These are phyloP conservation scores for Erodium maritimum DNA, from an alignment of 345 rosid genomes.

Conservation along the genomic window DNA sequence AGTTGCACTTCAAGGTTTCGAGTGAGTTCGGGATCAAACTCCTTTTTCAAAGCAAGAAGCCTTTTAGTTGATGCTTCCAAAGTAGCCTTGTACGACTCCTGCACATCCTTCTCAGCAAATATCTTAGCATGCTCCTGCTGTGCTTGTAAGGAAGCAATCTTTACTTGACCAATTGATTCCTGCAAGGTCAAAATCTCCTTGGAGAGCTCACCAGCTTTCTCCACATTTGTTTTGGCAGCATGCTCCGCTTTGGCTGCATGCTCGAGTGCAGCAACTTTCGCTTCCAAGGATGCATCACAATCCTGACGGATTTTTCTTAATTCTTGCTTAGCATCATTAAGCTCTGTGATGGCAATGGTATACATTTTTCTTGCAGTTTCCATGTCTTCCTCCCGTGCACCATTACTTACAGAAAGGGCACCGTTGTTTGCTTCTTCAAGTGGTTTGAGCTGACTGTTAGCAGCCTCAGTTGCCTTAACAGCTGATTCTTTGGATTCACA, in stretches of 20 bases:
- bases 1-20: slow-evolving; percentile 53
- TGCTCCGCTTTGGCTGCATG: slow-evolving; percentile 56
- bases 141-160: slow-evolving; percentile 55
- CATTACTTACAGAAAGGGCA: slow-evolving; percentile 25
- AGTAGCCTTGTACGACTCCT: slow-evolving; percentile 47
- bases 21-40: slow-evolving; percentile 61
- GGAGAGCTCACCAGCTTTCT: slow-evolving; percentile 57
- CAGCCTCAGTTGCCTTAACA: slow-evolving; percentile 50
- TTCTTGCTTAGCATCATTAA: slow-evolving; percentile 72
- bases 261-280: slow-evolving; percentile 44
- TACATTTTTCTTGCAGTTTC: slow-evolving; percentile 53
- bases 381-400: slow-evolving; percentile 38
- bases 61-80: slow-evolving; percentile 57
- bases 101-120: slow-evolving; percentile 59
- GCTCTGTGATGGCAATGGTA: slow-evolving; percentile 40
- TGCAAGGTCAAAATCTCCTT: slow-evolving; percentile 63
- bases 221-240: slow-evolving; percentile 44
- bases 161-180: slow-evolving; percentile 73
- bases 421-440: slow-evolving; percentile 42
- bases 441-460: slow-evolving; percentile 39
- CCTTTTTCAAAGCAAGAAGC: slow-evolving; percentile 41
- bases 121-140: slow-evolving; percentile 63
- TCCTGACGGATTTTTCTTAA: slow-evolving; percentile 63
- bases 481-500: slow-evolving; percentile 55
- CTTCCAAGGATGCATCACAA: slow-evolving; percentile 37